These are phyloP conservation scores for Purshia tridentata DNA, from an alignment of 306 rosid species.

Conservation along the genomic window DNA sequence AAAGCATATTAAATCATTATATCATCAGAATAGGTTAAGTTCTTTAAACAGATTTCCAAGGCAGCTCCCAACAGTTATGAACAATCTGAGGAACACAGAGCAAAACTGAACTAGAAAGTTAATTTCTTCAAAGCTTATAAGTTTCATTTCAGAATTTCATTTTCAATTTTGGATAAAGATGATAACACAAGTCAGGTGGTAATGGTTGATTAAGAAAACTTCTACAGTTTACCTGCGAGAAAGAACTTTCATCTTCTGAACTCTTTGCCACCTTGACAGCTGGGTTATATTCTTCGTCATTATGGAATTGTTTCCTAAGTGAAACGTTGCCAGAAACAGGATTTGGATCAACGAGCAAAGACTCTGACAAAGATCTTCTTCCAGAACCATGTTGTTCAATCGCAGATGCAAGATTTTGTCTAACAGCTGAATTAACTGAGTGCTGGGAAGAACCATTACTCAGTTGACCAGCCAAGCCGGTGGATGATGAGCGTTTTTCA, in stretches of 20 bases:
- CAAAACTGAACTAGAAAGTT: background rate
- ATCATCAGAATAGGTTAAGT: background rate
- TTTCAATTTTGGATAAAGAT: background rate
- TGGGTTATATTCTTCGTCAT: slow-evolving; percentile 57
- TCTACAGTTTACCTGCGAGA: slow-evolving; percentile 49
- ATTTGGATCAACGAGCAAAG: slow-evolving; percentile 51
- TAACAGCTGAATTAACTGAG: slow-evolving; percentile 58
- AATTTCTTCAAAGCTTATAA: background rate
- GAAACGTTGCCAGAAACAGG: slow-evolving; percentile 55
- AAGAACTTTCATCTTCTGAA: slow-evolving; percentile 56
- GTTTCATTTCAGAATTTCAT: background rate
- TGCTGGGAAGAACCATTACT: slow-evolving; percentile 54
- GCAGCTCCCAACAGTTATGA: background rate
- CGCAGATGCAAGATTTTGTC: slow-evolving; percentile 77
- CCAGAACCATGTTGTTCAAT: slow-evolving; percentile 83
- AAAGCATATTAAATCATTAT: background rate
- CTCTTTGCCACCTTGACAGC: slow-evolving; percentile 54
- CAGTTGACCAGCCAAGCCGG: slow-evolving; percentile 55
- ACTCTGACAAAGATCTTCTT: slow-evolving; percentile 80
- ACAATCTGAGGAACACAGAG: background rate
- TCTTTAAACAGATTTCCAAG: background rate
- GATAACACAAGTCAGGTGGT: background rate
- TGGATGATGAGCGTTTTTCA: slow-evolving; percentile 53
- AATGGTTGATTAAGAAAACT: slow-evolving; percentile 6
- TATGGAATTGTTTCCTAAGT: slow-evolving; percentile 70